These are phyloP conservation scores for Cantharellus anzutake DNA, from an alignment of 768 basidiomycete species.

Conservation along the genomic window DNA sequence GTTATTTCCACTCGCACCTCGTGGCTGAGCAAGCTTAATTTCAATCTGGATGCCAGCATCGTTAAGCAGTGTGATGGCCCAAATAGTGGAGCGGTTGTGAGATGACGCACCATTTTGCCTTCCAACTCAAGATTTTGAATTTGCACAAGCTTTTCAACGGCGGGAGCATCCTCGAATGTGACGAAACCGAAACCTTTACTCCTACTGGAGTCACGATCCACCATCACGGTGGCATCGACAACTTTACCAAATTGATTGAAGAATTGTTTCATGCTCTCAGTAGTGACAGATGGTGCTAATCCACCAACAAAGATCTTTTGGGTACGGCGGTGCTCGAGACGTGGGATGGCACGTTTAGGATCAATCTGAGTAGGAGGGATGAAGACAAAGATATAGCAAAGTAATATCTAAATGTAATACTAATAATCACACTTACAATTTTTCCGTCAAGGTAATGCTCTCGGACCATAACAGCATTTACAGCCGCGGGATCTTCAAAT, in stretches of 20 bases:
- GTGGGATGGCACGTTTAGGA: constrained; percentile 96
- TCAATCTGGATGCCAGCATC: constrained; percentile 46
- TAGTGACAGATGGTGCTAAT: constrained; percentile 77
- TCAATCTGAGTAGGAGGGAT: constrained; percentile 52
- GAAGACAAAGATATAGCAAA: background rate
- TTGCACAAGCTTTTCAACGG: constrained; percentile 74
- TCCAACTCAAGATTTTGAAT: constrained; percentile 84
- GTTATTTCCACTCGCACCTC: constrained; percentile 36
- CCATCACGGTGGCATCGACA: constrained; percentile 96
- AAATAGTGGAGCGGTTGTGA: background rate
- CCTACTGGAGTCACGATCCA: constrained; percentile 84
- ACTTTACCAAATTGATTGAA: constrained; percentile 91
- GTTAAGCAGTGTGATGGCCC: background rate
- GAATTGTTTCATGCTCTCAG: constrained; percentile 82
- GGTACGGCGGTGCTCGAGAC: constrained; percentile 83
- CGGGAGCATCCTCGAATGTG: constrained; percentile 74
- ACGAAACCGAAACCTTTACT: constrained; percentile 98
- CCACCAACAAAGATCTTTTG: constrained; percentile 96
- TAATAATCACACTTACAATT: constrained; percentile 44
- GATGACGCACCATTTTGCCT: constrained; percentile 67
- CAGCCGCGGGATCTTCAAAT: constrained; percentile 80
- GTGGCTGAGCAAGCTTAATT: constrained; percentile 88
- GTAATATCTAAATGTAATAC: background rate
- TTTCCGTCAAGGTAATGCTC: constrained; percentile 95
- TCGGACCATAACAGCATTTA: constrained; percentile 88